Percentiles rank a stretch among this genome's conserved stretches.
Conservation (phyloP, 495 filamentous ascomycete species). For the Ramalina intermedia region DNA sequence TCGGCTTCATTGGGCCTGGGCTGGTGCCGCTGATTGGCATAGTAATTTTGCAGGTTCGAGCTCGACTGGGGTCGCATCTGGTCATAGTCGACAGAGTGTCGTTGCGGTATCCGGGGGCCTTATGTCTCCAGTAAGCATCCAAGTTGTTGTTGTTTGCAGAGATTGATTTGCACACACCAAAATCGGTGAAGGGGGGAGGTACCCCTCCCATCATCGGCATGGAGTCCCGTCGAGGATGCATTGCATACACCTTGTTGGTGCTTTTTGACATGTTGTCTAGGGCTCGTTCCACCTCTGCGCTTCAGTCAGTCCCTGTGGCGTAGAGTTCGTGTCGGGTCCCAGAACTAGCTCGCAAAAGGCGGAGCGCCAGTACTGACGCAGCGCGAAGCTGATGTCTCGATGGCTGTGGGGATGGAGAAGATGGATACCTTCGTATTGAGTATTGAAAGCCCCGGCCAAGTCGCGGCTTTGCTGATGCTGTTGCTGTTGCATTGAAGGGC, state of each 20-base stretch:
- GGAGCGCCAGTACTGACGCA: neutral
- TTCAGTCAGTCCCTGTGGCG: neutral
- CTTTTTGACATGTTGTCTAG: constrained; percentile 92
- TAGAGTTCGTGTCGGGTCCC: no score
- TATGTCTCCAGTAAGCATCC: constrained; percentile 10
- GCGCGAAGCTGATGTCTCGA: neutral
- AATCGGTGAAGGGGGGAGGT: constrained; percentile 42
- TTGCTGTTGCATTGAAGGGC: constrained; percentile 59
- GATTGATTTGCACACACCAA: constrained; percentile 27
- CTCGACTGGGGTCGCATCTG: constrained; percentile 54
- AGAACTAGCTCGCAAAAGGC: no score
- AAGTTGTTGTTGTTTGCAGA: neutral
- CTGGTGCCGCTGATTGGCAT: constrained; percentile 85
- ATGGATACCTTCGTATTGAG: constrained; percentile 80
- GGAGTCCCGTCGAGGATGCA: constrained; percentile 69
- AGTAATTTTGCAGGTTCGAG: constrained; percentile 82
- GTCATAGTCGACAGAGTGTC: constrained; percentile 85
- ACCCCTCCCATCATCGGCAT: constrained; percentile 52
- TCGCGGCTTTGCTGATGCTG: constrained; percentile 24
- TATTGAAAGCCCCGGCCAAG: constrained; percentile 49
- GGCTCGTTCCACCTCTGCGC: constrained; percentile 83
- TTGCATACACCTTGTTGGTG: constrained; percentile 66
- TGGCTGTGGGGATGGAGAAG: neutral
- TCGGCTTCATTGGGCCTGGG: constrained; percentile 88
- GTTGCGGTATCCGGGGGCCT: constrained; percentile 49